A percentile compares a stretch with the other conserved stretches of the same genome.
Evolutionary conservation across 192 early-diverging fungal genomes (phyloP).

Genomic region (Backusella sp.): DNA sequence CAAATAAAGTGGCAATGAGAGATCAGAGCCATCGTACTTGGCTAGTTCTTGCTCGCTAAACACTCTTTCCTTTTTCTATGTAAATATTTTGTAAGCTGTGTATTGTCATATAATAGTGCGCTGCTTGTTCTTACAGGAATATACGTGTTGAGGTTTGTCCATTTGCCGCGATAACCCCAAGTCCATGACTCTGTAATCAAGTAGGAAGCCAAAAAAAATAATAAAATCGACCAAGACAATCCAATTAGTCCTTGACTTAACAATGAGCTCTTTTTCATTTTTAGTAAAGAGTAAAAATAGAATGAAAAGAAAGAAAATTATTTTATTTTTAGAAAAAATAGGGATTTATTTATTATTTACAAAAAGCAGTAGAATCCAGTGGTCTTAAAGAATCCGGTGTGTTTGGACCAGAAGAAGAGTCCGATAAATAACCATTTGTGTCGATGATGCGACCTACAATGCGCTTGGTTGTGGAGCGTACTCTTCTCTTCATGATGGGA

Average conservation of each 20-base stretch:
- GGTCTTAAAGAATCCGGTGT: slow-evolving; percentile 1
- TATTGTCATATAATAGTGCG: neutral
- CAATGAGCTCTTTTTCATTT: slow-evolving; percentile 5
- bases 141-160: slow-evolving; percentile 67
- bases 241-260: slow-evolving; percentile 7
- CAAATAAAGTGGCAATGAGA: slow-evolving; percentile 80
- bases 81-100: neutral
- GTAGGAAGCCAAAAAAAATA: slow-evolving; percentile 57
- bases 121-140: slow-evolving; percentile 51
- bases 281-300: neutral
- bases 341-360: neutral
- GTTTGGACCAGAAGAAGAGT: neutral
- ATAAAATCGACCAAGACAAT: slow-evolving; percentile 27
- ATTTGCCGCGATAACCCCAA: slow-evolving; percentile 74
- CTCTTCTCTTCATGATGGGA: slow-evolving; percentile 27
- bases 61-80: slow-evolving; percentile 50
- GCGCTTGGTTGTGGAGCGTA: slow-evolving; percentile 43
- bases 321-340: neutral
- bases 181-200: slow-evolving; percentile 74
- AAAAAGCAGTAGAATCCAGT: neutral
- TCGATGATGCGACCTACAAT: slow-evolving; percentile 47
- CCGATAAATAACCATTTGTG: slow-evolving; percentile 11
- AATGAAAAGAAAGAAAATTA: neutral
- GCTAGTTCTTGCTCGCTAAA: slow-evolving; percentile 80
- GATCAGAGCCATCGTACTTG: slow-evolving; percentile 83